A percentile compares a stretch with the other conserved stretches of the same genome.
Conservation (phyloP, 2,329 filamentous ascomycete genomes). For the Colletotrichum eremochloae region DNA sequence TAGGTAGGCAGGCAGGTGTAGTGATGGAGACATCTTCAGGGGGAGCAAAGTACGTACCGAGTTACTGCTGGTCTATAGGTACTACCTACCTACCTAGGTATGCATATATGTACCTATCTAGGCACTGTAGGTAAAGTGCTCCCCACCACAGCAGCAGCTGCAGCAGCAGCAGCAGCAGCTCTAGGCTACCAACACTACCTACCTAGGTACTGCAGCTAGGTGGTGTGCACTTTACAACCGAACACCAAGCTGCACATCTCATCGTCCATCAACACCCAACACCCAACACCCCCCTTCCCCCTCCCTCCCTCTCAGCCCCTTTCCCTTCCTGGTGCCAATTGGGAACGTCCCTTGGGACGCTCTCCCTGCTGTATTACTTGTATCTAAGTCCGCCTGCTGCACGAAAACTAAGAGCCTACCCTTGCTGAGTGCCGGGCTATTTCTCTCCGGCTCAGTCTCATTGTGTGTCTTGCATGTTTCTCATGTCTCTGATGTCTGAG, state of each 20-base stretch:
- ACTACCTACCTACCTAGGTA: neutral
- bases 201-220: neutral
- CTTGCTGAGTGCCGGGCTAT: conserved; percentile 22
- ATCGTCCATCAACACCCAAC: conserved; percentile 29
- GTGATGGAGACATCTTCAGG: neutral
- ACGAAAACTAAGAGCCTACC: conserved; percentile 33
- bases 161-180: too few relatives aligned
- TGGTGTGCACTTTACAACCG: conserved; percentile 7
- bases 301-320: conserved; percentile 27
- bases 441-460: conserved; percentile 13
- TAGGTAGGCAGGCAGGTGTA: neutral
- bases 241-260: conserved; percentile 9
- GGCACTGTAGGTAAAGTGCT: conserved; percentile 8
- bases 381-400: conserved; percentile 25
- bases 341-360: conserved; percentile 9
- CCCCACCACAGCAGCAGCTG: conserved; percentile 10
- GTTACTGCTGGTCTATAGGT: neutral
- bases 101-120: neutral
- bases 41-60: neutral
- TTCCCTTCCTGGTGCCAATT: conserved; percentile 32
- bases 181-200: too few relatives aligned
- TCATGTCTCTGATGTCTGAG: conserved; percentile 10
- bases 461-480: conserved; percentile 20
- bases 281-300: too few relatives aligned
- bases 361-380: conserved; percentile 29